Evolutionary conservation across 768 basidiomycete species (phyloP), one percentile per base, ranked within the genome.

Genomic region (Podaxis sp.): DNA sequence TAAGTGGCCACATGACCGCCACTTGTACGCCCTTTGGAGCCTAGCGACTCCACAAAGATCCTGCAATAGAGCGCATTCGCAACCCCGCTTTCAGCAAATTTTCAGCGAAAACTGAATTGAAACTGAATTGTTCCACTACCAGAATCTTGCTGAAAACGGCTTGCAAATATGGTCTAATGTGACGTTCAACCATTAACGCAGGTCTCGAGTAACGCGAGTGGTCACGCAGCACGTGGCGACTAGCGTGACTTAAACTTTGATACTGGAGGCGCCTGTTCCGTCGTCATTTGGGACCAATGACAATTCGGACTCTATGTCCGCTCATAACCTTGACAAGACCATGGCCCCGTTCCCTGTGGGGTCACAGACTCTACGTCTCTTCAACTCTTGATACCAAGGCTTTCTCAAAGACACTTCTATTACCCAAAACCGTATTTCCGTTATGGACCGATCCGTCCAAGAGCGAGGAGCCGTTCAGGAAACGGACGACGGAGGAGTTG

Each of bases 391-490:
- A 75, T 64, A 77, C 74, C 65, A 82, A 82, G 57, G 67, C 76
- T 2, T 83, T 79, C 64, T 73, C 82, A 1, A 70, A 80, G 22
- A 92, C 95, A 0, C 77, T 99, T 11, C 81, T 87, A 2, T 84
- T 98, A 2, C 96, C 96, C 0, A 89, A 87, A 68, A 95, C 96
- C 0, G 66, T 79, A 0, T 94, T 98, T 71, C 87, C 92, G 2
- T 79, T 94, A 53, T 84, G 90, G 77, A 77, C 83, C 2, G 83
- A 93, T 67, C 83, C 87, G 1, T 77, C 79, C n/a, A 84, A 83
- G 64, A 81, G 84, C 44, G 90, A 93, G 67, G 74, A 76, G 8
- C 76, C 76, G 19, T 88, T 86, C 67, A 80, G 84, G 63, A 73
- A 76, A 57, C 81, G 84, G 66, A 92, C 90, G 3, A 88, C 88